A percentile compares a stretch with the other conserved stretches of the same genome.
These are phyloP conservation scores for Termitomyces sp. DNA, from an alignment of 768 basidiomycete genomes.

Conservation along the genomic window DNA sequence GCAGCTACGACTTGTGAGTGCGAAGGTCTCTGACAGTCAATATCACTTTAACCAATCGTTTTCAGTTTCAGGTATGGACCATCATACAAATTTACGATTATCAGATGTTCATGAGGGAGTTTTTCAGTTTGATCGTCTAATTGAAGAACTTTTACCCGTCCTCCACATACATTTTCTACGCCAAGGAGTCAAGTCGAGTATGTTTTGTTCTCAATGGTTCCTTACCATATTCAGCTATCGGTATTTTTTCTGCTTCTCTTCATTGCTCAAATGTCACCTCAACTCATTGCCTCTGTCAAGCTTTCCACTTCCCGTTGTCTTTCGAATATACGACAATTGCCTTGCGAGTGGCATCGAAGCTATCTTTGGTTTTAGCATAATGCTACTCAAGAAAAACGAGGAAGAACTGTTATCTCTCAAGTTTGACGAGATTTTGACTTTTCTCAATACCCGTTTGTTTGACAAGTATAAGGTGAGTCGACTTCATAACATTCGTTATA, in stretches of 20 bases:
- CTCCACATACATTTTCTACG: slow-evolving; percentile 90
- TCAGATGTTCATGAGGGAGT: neutral
- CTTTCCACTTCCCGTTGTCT: slow-evolving; percentile 91
- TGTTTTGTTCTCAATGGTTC: slow-evolving; percentile 99
- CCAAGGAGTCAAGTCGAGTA: slow-evolving; percentile 93
- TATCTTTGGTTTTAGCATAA: slow-evolving; percentile 91
- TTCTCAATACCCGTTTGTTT: slow-evolving; percentile 75
- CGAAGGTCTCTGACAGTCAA: neutral
- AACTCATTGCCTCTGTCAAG: slow-evolving; percentile 32
- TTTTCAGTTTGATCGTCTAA: slow-evolving; percentile 81
- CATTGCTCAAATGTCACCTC: neutral
- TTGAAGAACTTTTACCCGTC: slow-evolving; percentile 91
- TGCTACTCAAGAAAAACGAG: slow-evolving; percentile 85
- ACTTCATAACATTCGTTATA: slow-evolving; percentile 2
- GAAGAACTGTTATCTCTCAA: slow-evolving; percentile 70
- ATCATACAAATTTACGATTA: neutral
- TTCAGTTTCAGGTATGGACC: slow-evolving; percentile 53
- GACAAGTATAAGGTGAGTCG: slow-evolving; percentile 62
- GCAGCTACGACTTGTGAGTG: slow-evolving; percentile 78
- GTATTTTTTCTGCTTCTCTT: slow-evolving; percentile 30
- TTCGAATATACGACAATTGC: slow-evolving; percentile 94
- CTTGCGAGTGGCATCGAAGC: slow-evolving; percentile 97
- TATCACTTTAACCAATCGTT: neutral
- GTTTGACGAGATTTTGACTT: slow-evolving; percentile 87
- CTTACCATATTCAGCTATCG: slow-evolving; percentile 95